Evolutionary conservation across 2,329 filamentous ascomycete species (phyloP).

Genomic region (Epichloe bromicola): DNA sequence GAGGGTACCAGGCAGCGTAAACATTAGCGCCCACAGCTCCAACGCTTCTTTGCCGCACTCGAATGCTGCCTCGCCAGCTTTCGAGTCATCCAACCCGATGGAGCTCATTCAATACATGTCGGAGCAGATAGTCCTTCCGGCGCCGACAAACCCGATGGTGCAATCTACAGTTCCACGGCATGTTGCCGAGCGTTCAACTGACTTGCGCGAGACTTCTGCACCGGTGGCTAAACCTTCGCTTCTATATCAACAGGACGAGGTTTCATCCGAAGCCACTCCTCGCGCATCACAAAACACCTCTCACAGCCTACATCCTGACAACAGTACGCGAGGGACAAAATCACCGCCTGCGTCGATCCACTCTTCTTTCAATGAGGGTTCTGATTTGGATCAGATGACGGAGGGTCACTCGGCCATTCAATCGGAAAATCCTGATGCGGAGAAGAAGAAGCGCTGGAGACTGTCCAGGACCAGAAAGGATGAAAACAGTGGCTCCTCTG

Average conservation of each 20-base stretch:
- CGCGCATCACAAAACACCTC: slow-evolving; percentile 33
- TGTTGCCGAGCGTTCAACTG: neutral
- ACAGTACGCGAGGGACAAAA: slow-evolving; percentile 47
- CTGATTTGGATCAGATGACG: slow-evolving; percentile 56
- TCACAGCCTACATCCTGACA: slow-evolving; percentile 29
- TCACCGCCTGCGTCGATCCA: slow-evolving; percentile 69
- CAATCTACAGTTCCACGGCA: neutral
- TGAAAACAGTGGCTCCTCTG: slow-evolving; percentile 32
- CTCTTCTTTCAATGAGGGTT: slow-evolving; percentile 68
- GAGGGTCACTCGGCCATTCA: slow-evolving; percentile 39
- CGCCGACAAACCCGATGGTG: neutral
- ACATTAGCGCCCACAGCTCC: slow-evolving; percentile 84
- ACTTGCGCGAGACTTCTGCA: neutral
- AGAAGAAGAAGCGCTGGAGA: slow-evolving; percentile 61
- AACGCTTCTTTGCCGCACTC: slow-evolving; percentile 53
- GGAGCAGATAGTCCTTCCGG: neutral
- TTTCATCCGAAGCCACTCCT: slow-evolving; percentile 32
- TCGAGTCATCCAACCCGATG: slow-evolving; percentile 33
- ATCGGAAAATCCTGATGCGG: slow-evolving; percentile 43
- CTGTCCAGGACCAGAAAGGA: slow-evolving; percentile 52
- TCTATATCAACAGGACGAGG: slow-evolving; percentile 15
- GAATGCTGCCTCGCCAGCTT: slow-evolving; percentile 30
- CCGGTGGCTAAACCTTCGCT: slow-evolving; percentile 7
- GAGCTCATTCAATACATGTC: slow-evolving; percentile 18
- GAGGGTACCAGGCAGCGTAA: slow-evolving; percentile 59